A percentile compares a stretch with the other conserved stretches of the same genome.
Conservation (phyloP, 2,329 filamentous ascomycete species). For the Aphanocladium album region DNA sequence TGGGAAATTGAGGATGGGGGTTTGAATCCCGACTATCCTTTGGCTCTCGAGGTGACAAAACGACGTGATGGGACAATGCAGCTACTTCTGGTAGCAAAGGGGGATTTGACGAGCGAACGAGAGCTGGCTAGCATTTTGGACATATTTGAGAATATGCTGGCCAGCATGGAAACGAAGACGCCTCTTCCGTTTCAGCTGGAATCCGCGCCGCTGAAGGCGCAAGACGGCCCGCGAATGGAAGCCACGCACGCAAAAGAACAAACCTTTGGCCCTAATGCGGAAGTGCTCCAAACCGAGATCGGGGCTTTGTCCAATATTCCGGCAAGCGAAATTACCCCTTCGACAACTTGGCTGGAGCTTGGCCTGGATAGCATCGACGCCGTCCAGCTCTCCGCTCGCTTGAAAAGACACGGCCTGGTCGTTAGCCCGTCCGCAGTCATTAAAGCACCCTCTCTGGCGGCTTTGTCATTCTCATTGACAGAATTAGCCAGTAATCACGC, state of each 20-base stretch:
- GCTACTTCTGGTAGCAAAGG: conserved; percentile 57
- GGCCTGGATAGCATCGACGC: conserved; percentile 90
- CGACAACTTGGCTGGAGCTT: conserved; percentile 69
- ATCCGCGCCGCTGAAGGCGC: conserved; percentile 12
- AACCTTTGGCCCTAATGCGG: conserved; percentile 53
- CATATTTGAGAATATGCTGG: conserved; percentile 27
- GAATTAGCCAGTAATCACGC: conserved; percentile 11
- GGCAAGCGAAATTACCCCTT: conserved; percentile 45
- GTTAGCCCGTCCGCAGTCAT: conserved; percentile 75
- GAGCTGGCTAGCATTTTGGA: conserved; percentile 34
- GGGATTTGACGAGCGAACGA: conserved; percentile 26
- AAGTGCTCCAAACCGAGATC: conserved; percentile 55
- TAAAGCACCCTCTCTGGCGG: conserved; percentile 67
- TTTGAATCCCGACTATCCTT: conserved; percentile 60
- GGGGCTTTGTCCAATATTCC: conserved; percentile 54
- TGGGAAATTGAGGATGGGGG: conserved; percentile 52
- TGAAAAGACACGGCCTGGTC: conserved; percentile 55
- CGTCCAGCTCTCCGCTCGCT: conserved; percentile 72
- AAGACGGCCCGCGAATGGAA: neutral
- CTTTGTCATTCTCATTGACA: conserved; percentile 9
- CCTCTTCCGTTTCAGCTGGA: neutral
- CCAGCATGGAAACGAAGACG: neutral
- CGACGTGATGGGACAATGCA: conserved; percentile 41
- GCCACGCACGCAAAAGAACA: conserved; percentile 32
- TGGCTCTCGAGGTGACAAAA: conserved; percentile 70